Conservation (phyloP, 306 rosid genomes). For the apple (Malus domestica) region ASM211411v1 NC_041797.1:2272001-2272500, state of each 20-base stretch:
- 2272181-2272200: too few species aligned
- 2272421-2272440: constrained; percentile 11
- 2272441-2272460: neutral
- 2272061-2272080: neutral
- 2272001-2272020: neutral
- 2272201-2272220: too few species aligned
- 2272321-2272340: constrained; percentile 1
- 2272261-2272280: neutral
- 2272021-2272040: neutral
- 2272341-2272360: constrained; percentile 18
- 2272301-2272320: neutral
- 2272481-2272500: neutral
- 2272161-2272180: too few species aligned
- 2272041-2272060: neutral
- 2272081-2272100: neutral
- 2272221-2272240: neutral
- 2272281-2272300: neutral
- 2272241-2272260: neutral
- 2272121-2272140: neutral
- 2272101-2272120: too few species aligned
- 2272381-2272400: constrained; percentile 14
- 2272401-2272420: constrained; percentile 6
- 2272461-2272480: neutral
- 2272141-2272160: too few species aligned
- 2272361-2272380: constrained; percentile 16